Conservation (phyloP, 2,329 filamentous ascomycete genomes). For the Truncatella angustata region DNA sequence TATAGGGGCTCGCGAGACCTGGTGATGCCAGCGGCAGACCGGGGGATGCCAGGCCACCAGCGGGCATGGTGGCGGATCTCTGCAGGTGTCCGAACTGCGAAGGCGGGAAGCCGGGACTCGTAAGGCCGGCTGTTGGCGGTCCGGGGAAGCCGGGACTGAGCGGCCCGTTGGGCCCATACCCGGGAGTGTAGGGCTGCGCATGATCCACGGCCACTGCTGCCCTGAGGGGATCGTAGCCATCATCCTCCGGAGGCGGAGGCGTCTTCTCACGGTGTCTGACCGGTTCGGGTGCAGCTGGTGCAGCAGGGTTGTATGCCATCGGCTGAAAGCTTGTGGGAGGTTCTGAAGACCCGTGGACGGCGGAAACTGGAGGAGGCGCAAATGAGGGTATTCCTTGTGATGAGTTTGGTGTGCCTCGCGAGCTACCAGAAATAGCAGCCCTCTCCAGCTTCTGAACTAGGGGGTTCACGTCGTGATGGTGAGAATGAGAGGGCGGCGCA, state of each 20-base stretch:
- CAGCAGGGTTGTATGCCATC: slow-evolving; percentile 77
- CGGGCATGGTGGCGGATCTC: slow-evolving; percentile 50
- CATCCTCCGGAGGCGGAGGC: slow-evolving; percentile 70
- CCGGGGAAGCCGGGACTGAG: slow-evolving; percentile 35
- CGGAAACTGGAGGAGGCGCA: slow-evolving; percentile 38
- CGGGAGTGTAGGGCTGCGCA: slow-evolving; percentile 49
- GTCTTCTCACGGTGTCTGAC: slow-evolving; percentile 77
- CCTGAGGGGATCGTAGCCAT: slow-evolving; percentile 55
- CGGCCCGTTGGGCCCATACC: slow-evolving; percentile 39
- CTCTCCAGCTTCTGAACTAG: slow-evolving; percentile 74
- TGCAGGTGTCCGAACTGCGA: slow-evolving; percentile 43
- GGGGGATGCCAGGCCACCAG: slow-evolving; percentile 19
- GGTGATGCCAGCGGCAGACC: slow-evolving; percentile 39
- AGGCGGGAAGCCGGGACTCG: slow-evolving; percentile 34
- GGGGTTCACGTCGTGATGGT: slow-evolving; percentile 61
- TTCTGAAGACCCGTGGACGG: slow-evolving; percentile 24
- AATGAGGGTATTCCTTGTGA: slow-evolving; percentile 31
- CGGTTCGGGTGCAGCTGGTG: slow-evolving; percentile 70
- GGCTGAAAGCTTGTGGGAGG: slow-evolving; percentile 52
- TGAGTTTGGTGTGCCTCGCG: slow-evolving; percentile 35
- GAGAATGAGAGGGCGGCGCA: slow-evolving; percentile 24
- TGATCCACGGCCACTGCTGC: slow-evolving; percentile 56
- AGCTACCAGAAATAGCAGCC: slow-evolving; percentile 62
- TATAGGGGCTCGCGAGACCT: slow-evolving; percentile 41
- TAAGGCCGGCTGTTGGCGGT: slow-evolving; percentile 21